Evolutionary conservation across 805 yeast species (phyloP), one percentile per base, ranked within the genome.

Genomic region (Metschnikowia drakensbergensis): DNA sequence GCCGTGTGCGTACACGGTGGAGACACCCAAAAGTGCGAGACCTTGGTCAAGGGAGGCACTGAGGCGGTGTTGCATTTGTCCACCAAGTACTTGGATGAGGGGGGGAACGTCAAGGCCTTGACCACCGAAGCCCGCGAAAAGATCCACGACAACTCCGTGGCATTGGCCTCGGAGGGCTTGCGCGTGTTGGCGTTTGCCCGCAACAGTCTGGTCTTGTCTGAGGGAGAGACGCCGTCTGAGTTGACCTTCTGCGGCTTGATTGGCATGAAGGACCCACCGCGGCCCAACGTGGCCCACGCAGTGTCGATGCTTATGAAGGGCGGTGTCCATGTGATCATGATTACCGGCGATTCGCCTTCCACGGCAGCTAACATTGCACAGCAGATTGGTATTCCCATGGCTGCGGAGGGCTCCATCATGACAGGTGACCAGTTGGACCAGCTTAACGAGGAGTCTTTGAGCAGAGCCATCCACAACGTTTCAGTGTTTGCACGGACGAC

Each of bases 221-320:
- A 42, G 31, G 37, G 37, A 3, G 30, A 26, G 3, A 25, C 11
- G 25, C 45, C 45, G 5, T 58, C 74, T 0, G 84, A 80, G 27
- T 74, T 94, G 56, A 74, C 80, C 2, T 92, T 92, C 61, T 78
- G 87, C 55, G 99, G 99, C 9, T 69, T 94, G 39, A 76, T 89
- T 54, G 98, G 97, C 48, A 90, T 94, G 96, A 89, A 88, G 59
- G 99, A 94, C 68, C 99, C 99, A 7, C 99, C 99, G 49, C 81
- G 99, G 61, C 86, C 91, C 7, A 83, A 85, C 53, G 98, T 94
- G 3, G 78, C 81, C 42, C 72, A 76, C 43, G 86, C 97, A 1
- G 80, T 94, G 49, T 79, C 86, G 34, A 75, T 82, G 54, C 75
- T 94, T 49, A 76, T 90, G 73, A 83, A 83, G 61, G 97, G 98